Evolutionary conservation across 495 filamentous ascomycete species (phyloP).

Genomic region (Penicillium paxilli): DNA sequence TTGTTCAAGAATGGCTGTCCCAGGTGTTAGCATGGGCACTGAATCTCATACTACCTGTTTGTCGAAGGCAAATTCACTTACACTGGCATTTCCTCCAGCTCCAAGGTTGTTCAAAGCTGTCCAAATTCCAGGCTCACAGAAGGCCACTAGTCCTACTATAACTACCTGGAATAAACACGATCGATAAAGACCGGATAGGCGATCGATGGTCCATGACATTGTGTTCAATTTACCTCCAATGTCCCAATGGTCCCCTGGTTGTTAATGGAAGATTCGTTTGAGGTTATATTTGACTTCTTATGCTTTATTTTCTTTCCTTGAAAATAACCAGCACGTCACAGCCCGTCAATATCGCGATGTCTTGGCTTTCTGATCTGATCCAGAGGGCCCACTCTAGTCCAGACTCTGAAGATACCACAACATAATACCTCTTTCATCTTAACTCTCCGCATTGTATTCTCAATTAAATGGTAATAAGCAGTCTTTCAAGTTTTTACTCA

Average conservation of each 20-base stretch:
- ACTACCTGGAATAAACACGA: conserved; percentile 57
- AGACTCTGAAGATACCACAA: background rate
- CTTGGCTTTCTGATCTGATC: background rate
- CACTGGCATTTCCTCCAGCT: conserved; percentile 54
- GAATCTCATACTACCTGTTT: background rate
- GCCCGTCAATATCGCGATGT: conserved; percentile 16
- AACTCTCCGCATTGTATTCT: background rate
- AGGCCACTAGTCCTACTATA: conserved; percentile 54
- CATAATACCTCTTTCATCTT: background rate
- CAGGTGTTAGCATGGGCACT: background rate
- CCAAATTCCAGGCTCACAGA: conserved; percentile 61
- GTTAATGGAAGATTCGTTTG: background rate
- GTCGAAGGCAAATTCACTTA: background rate
- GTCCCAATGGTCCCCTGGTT: background rate
- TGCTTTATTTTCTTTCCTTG: background rate
- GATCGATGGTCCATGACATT: conserved; percentile 8
- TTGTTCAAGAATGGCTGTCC: conserved; percentile 52
- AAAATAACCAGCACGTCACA: conserved; percentile 15
- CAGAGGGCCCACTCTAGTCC: background rate
- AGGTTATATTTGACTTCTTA: background rate
- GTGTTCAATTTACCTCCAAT: background rate
- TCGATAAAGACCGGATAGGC: conserved; percentile 42
- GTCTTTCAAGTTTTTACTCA: too few relatives aligned
- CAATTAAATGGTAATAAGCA: too few relatives aligned
- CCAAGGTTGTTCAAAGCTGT: conserved; percentile 58